These are phyloP conservation scores for Thamnidium elegans DNA, from an alignment of 192 early-diverging fungal genomes.

Conservation along the genomic window DNA sequence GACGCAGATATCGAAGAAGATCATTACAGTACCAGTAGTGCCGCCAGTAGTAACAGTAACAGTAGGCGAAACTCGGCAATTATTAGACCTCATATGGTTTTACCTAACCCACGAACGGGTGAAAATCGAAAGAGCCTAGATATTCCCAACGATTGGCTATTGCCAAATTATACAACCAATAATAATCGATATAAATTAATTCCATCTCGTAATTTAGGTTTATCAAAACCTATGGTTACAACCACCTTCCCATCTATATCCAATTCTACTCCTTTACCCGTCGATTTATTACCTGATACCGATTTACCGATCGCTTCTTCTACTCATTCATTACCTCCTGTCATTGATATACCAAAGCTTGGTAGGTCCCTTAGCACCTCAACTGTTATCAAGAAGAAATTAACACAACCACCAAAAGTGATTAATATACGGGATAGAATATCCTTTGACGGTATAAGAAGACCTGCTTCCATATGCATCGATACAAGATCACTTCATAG, in stretches of 20 bases:
- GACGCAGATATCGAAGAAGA: neutral
- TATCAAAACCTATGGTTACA: conserved; percentile 26
- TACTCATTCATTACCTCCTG: neutral
- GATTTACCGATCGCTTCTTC: neutral
- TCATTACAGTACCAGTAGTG: neutral
- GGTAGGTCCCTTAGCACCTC: conserved; percentile 17
- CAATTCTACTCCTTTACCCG: conserved; percentile 23
- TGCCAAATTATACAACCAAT: neutral
- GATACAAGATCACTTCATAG: conserved; percentile 14
- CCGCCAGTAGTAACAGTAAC: neutral
- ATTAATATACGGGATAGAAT: conserved; percentile 12
- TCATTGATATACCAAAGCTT: neutral
- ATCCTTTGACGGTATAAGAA: conserved; percentile 10
- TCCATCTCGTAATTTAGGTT: conserved; percentile 10
- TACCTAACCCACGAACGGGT: neutral
- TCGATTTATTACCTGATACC: neutral
- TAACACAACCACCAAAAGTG: conserved; percentile 1
- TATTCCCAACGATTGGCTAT: conserved; percentile 26
- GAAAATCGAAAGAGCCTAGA: conserved; percentile 21
- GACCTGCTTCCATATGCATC: conserved; percentile 21
- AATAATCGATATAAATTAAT: neutral
- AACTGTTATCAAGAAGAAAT: neutral
- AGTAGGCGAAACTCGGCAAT: neutral
- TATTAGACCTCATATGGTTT: conserved; percentile 24
- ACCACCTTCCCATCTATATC: conserved; percentile 33